A percentile compares a stretch with the other conserved stretches of the same genome.
These are phyloP conservation scores for Fusarium liriodendri DNA, from an alignment of 2,329 filamentous ascomycete genomes.

Conservation along the genomic window DNA sequence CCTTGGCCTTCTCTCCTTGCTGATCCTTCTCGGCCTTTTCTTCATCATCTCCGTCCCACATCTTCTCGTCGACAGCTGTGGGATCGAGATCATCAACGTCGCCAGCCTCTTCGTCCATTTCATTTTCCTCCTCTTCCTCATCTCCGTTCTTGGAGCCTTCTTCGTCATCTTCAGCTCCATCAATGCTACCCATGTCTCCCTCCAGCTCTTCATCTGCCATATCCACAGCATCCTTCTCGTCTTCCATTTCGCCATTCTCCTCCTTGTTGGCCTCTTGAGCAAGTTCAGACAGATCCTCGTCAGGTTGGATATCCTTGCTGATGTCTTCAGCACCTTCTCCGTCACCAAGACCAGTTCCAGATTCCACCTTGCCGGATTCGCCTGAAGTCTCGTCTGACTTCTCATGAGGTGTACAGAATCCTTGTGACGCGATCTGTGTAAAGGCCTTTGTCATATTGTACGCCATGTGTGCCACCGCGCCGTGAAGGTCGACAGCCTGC, in stretches of 20 bases:
- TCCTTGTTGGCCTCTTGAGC: slow-evolving; percentile 84
- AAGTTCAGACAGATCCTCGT: slow-evolving; percentile 92
- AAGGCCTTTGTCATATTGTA: slow-evolving; percentile 83
- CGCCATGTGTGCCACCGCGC: slow-evolving; percentile 77
- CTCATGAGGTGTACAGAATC: slow-evolving; percentile 92
- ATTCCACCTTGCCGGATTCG: slow-evolving; percentile 83
- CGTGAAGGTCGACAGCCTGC: slow-evolving; percentile 73
- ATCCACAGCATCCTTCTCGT: slow-evolving; percentile 87
- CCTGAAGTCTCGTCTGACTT: slow-evolving; percentile 77
- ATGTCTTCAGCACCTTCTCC: slow-evolving; percentile 97
- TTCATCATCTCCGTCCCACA: slow-evolving; percentile 92
- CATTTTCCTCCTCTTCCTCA: slow-evolving; percentile 74
- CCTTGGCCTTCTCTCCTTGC: slow-evolving; percentile 77
- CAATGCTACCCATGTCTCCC: slow-evolving; percentile 78
- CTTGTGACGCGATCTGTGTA: slow-evolving; percentile 80
- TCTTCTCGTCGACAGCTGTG: slow-evolving; percentile 94
- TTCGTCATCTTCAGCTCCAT: slow-evolving; percentile 70
- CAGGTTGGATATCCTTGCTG: slow-evolving; percentile 93
- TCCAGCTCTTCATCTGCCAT: slow-evolving; percentile 94
- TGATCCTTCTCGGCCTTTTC: slow-evolving; percentile 87
- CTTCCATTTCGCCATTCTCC: slow-evolving; percentile 74
- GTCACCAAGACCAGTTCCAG: slow-evolving; percentile 92
- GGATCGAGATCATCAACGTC: slow-evolving; percentile 92
- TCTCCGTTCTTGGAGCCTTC: slow-evolving; percentile 71
- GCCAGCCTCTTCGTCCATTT: slow-evolving; percentile 90